phyloP scores from a whole-genome alignment of 2,329 filamentous ascomycete genomes.

The Fusarium citri region DNA sequence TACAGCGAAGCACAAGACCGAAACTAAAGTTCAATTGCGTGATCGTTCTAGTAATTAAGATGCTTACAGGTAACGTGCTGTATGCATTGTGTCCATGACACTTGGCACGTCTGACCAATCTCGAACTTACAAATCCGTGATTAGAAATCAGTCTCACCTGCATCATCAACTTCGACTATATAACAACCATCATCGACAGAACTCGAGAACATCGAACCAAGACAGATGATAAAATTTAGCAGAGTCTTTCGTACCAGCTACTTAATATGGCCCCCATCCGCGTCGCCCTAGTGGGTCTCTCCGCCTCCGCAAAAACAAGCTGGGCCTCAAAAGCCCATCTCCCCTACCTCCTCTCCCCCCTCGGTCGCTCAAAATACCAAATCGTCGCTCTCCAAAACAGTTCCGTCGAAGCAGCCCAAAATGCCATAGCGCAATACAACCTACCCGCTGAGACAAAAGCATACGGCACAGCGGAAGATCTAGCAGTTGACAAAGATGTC shows the following conservation, averaged over 20 bases:
- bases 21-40: not conserved
- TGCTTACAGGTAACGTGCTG: not conserved
- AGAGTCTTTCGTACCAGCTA: rapidly evolving
- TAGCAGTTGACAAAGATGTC: constrained; percentile 62
- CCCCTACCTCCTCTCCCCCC: constrained; percentile 66
- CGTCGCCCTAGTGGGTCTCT: constrained; percentile 69
- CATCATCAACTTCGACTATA: not conserved
- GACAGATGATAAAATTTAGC: no score
- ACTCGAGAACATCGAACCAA: no score
- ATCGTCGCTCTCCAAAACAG: constrained; percentile 67
- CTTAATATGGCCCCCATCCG: constrained; percentile 62
- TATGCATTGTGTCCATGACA: not conserved
- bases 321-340: constrained; percentile 70
- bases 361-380: constrained; percentile 56
- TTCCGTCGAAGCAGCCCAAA: constrained; percentile 56
- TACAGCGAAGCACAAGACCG: no score
- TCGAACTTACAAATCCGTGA: constrained; percentile 3
- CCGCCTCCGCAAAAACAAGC: constrained; percentile 60
- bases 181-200: not conserved
- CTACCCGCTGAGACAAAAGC: constrained; percentile 57
- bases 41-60: not conserved
- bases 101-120: not conserved
- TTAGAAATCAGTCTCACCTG: constrained; percentile 21
- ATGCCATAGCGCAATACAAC: constrained; percentile 57
- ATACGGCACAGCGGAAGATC: constrained; percentile 61